A percentile compares a stretch with the other conserved stretches of the same genome.
These are phyloP conservation scores for Kwoniella sp. DNA, from an alignment of 768 basidiomycete species.

Conservation along the genomic window DNA sequence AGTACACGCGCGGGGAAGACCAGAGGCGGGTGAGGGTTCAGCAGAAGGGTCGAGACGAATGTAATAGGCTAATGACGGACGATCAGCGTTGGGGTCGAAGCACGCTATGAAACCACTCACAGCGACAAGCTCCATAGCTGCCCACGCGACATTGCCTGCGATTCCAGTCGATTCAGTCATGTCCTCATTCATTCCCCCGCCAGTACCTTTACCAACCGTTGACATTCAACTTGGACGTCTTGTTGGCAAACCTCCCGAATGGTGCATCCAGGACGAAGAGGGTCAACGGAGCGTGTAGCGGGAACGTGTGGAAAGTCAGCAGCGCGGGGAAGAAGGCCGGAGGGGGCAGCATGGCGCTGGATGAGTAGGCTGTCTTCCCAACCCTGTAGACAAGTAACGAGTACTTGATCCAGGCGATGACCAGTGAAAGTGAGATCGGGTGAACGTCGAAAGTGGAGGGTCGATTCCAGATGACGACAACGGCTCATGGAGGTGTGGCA, in stretches of 20 bases:
- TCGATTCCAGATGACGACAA: too few species aligned
- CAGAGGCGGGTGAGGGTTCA: constrained; percentile 10
- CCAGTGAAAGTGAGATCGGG: too few species aligned
- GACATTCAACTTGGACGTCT: constrained; percentile 55
- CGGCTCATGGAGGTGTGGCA: too few species aligned
- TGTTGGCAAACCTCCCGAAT: constrained; percentile 69
- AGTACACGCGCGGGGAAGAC: constrained; percentile 17
- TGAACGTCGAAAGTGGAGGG: too few species aligned
- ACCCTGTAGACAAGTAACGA: too few species aligned
- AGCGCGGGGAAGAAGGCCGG: constrained; percentile 30
- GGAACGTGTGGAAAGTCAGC: constrained; percentile 42
- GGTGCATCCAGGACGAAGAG: constrained; percentile 65
- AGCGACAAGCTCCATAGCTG: constrained; percentile 44
- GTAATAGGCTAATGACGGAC: constrained; percentile 31
- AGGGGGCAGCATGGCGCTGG: constrained; percentile 2
- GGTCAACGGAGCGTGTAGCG: constrained; percentile 44
- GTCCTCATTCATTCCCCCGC: too few species aligned
- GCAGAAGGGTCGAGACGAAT: constrained; percentile 26
- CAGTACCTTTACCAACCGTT: constrained; percentile 56
- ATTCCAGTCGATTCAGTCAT: too few species aligned
- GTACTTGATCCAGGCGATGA: too few species aligned
- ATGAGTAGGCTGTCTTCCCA: too few species aligned
- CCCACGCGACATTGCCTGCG: constrained; percentile 47
- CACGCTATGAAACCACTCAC: constrained; percentile 17
- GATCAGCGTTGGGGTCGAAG: not conserved